Evolutionary conservation across 2,329 filamentous ascomycete genomes (phyloP).

Genomic region (Mycosphaerella sp.): DNA sequence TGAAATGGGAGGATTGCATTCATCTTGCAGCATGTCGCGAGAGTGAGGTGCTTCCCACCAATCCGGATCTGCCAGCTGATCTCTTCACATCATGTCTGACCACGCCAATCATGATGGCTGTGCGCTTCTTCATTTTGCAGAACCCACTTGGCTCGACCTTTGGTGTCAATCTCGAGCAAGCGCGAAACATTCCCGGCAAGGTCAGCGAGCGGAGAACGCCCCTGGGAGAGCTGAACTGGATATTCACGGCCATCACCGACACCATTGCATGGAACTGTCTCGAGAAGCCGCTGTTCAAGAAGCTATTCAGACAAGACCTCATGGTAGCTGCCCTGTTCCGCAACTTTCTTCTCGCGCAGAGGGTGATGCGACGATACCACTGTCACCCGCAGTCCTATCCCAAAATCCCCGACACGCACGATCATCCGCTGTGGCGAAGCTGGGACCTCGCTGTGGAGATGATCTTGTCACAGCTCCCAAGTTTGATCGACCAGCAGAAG

Average conservation of each 20-base stretch:
- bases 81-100: constrained; percentile 94
- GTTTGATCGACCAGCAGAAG: constrained; percentile 68
- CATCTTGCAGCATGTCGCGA: constrained; percentile 87
- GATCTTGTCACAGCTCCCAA: constrained; percentile 81
- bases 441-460: constrained; percentile 98
- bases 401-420: constrained; percentile 85
- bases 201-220: constrained; percentile 90
- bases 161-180: constrained; percentile 69
- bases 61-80: constrained; percentile 86
- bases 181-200: constrained; percentile 81
- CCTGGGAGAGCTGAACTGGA: constrained; percentile 96
- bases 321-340: constrained; percentile 98
- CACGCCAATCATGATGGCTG: constrained; percentile 93
- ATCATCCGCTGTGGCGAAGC: constrained; percentile 92
- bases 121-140: constrained; percentile 93
- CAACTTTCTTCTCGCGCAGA: constrained; percentile 89
- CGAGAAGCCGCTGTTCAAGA: constrained; percentile 84
- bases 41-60: constrained; percentile 89
- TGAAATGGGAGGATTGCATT: constrained; percentile 76
- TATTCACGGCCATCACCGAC: constrained; percentile 97
- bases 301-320: constrained; percentile 92
- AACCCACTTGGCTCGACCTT: constrained; percentile 60
- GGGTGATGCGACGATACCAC: constrained; percentile 93
- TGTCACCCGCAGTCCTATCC: constrained; percentile 92
- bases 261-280: constrained; percentile 98